Conservation (phyloP, 148 eudicot species). For the Mesembryanthemum crystallinum region DNA sequence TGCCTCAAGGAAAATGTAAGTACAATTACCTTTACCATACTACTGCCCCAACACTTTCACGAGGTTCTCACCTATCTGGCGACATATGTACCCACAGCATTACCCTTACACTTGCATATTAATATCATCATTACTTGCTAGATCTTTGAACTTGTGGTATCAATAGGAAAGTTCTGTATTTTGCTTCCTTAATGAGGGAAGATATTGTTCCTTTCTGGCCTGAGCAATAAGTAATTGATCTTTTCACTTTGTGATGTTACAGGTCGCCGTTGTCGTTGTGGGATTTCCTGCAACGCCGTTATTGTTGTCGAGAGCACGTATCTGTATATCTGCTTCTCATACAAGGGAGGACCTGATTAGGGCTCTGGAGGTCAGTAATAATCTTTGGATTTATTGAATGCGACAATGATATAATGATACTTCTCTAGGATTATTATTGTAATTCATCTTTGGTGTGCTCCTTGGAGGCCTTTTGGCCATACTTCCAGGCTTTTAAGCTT, state of each 20-base stretch:
- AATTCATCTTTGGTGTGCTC: background rate
- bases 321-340: constrained; percentile 93
- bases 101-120: background rate
- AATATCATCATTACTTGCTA: background rate
- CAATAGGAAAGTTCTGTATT: background rate
- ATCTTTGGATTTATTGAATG: background rate
- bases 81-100: background rate
- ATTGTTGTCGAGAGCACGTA: constrained; percentile 81
- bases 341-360: constrained; percentile 72
- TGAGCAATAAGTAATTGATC: background rate
- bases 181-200: background rate
- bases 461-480: too few relatives aligned
- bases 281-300: constrained; percentile 97
- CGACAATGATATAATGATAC: background rate
- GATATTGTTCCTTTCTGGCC: background rate
- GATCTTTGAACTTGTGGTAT: background rate
- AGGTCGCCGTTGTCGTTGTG: constrained; percentile 87
- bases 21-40: background rate
- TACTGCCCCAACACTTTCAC: background rate
- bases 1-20: constrained; percentile 84
- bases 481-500: too few relatives aligned
- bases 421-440: background rate
- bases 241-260: constrained; percentile 5
- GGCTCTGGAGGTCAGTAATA: constrained; percentile 65
- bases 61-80: background rate